These are phyloP conservation scores for Chytriomyces sp. DNA, from an alignment of 192 early-diverging fungal genomes.

Conservation along the genomic window DNA sequence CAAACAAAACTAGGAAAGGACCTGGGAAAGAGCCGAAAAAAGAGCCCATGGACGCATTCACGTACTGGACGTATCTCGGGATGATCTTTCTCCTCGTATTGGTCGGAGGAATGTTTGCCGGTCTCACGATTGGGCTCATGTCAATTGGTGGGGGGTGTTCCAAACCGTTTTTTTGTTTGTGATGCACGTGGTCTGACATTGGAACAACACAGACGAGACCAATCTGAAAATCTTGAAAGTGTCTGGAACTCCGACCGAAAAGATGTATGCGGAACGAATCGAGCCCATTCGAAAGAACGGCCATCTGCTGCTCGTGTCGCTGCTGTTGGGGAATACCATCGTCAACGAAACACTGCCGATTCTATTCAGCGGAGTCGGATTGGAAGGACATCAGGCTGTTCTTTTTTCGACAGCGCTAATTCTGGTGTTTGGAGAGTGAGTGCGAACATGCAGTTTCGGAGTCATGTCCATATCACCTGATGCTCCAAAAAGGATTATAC, in stretches of 20 bases:
- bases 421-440: conserved; percentile 90
- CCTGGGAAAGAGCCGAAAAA: not conserved
- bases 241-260: conserved; percentile 74
- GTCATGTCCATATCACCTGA: not conserved
- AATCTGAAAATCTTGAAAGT: conserved; percentile 74
- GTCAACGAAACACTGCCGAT: conserved; percentile 83
- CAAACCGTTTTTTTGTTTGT: not conserved
- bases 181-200: conserved; percentile 43
- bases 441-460: not conserved
- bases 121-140: conserved; percentile 45
- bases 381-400: conserved; percentile 78
- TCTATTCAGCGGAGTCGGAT: conserved; percentile 47
- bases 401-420: conserved; percentile 86
- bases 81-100: conserved; percentile 70
- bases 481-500: conserved; percentile 68
- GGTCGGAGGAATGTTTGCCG: conserved; percentile 81
- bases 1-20: not conserved
- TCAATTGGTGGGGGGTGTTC: conserved; percentile 17
- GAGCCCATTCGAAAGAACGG: conserved; percentile 86
- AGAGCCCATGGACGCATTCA: conserved; percentile 2
- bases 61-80: conserved; percentile 23
- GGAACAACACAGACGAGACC: conserved; percentile 80
- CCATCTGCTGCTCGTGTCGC: conserved; percentile 92
- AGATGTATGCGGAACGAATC: conserved; percentile 77
- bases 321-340: conserved; percentile 91